Conservation (phyloP, 129 eudicot genomes). For the Mikania micrantha region DNA sequence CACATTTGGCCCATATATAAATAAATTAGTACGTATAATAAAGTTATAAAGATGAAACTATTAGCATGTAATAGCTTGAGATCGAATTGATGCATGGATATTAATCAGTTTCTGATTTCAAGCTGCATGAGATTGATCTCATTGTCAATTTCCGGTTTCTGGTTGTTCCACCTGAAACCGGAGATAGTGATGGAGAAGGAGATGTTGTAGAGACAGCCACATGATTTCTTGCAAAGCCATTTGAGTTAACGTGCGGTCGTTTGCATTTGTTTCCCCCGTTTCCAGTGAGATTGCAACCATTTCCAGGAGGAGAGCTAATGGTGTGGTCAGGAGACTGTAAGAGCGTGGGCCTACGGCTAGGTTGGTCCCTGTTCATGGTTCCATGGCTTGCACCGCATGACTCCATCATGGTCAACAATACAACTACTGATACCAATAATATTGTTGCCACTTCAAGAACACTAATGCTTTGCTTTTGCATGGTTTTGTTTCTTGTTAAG, state of each 20-base stretch:
- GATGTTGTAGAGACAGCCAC: not conserved
- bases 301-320: conserved; percentile 8
- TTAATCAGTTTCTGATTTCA: not conserved
- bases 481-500: conserved; percentile 9
- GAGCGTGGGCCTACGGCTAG: not conserved
- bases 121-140: not conserved
- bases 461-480: conserved; percentile 15
- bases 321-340: conserved; percentile 13
- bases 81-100: not conserved
- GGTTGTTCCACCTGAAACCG: not conserved
- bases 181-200: not conserved
- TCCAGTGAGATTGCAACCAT: conserved; percentile 8
- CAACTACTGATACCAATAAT: not conserved
- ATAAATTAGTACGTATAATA: too few relatives aligned
- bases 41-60: not conserved
- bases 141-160: conserved; percentile 14
- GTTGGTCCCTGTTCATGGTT: conserved; percentile 1
- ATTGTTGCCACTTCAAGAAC: not conserved
- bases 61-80: not conserved
- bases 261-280: conserved; percentile 7
- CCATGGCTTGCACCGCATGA: not conserved
- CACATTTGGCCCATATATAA: too few relatives aligned
- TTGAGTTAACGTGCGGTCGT: not conserved
- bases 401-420: conserved; percentile 11
- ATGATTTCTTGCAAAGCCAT: not conserved